phyloP scores from a whole-genome alignment of 371 early-diverging fungal species.

The Mucor plumbeus region DNA sequence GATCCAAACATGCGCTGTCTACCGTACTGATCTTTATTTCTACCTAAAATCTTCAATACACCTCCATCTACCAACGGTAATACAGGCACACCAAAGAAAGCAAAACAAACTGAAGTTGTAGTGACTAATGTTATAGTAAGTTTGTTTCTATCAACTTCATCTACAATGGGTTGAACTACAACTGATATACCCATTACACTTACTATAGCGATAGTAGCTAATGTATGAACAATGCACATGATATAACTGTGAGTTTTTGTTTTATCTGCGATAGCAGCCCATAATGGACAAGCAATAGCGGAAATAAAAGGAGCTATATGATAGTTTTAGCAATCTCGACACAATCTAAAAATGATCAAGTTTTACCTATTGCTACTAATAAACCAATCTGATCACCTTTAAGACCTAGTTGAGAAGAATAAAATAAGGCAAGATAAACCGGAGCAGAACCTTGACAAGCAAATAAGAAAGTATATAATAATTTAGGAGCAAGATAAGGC shows the following conservation, averaged over 20 bases:
- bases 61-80: slow-evolving; percentile 59
- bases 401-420: slow-evolving; percentile 51
- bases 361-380: slow-evolving; percentile 55
- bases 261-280: slow-evolving; percentile 57
- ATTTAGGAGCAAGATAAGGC: slow-evolving; percentile 58
- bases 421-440: slow-evolving; percentile 54
- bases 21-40: slow-evolving; percentile 57
- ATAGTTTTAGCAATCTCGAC: background rate
- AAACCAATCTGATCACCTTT: slow-evolving; percentile 59
- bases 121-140: slow-evolving; percentile 48
- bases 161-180: slow-evolving; percentile 37
- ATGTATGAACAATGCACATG: slow-evolving; percentile 57
- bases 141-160: slow-evolving; percentile 33
- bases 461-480: slow-evolving; percentile 55
- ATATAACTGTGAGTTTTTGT: slow-evolving; percentile 56
- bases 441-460: slow-evolving; percentile 62
- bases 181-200: slow-evolving; percentile 60
- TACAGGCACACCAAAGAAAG: slow-evolving; percentile 60
- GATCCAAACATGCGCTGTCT: slow-evolving; percentile 62
- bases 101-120: slow-evolving; percentile 54
- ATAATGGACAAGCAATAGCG: slow-evolving; percentile 58
- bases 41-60: slow-evolving; percentile 53
- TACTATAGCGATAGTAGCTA: slow-evolving; percentile 56
- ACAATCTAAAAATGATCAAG: background rate
- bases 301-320: slow-evolving; percentile 55